Conservation (phyloP, 2,329 filamentous ascomycete genomes). For the Paecilomyces variotii region DNA sequence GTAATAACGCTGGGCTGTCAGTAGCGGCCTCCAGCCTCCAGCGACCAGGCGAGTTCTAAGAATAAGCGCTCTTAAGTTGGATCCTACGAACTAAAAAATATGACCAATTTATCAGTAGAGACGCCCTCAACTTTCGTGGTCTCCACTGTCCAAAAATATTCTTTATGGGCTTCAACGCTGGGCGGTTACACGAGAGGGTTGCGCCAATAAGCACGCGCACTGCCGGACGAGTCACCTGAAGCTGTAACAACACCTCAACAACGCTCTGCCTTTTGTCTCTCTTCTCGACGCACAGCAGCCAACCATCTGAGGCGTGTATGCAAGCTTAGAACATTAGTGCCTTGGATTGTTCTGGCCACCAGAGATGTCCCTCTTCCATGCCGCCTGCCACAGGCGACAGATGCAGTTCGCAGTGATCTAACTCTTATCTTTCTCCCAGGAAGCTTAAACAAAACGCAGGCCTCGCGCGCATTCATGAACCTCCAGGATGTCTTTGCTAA, state of each 20-base stretch:
- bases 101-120: background rate
- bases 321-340: background rate
- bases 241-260: background rate
- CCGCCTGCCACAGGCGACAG: background rate
- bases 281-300: background rate
- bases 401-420: background rate
- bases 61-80: background rate
- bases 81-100: background rate
- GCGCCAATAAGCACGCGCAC: background rate
- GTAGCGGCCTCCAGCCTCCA: background rate
- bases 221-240: background rate
- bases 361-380: background rate
- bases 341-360: background rate
- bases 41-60: background rate
- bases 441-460: background rate
- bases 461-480: background rate
- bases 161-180: background rate
- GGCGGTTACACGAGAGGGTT: background rate
- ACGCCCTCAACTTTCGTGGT: background rate
- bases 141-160: background rate
- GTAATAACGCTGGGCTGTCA: too few relatives aligned
- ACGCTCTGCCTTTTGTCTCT: background rate
- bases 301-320: background rate
- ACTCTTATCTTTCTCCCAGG: background rate
- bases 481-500: background rate